Evolutionary conservation across 306 rosid species (phyloP), one percentile per base, ranked within the genome.

Genomic region (Potentilla sterilis): DNA sequence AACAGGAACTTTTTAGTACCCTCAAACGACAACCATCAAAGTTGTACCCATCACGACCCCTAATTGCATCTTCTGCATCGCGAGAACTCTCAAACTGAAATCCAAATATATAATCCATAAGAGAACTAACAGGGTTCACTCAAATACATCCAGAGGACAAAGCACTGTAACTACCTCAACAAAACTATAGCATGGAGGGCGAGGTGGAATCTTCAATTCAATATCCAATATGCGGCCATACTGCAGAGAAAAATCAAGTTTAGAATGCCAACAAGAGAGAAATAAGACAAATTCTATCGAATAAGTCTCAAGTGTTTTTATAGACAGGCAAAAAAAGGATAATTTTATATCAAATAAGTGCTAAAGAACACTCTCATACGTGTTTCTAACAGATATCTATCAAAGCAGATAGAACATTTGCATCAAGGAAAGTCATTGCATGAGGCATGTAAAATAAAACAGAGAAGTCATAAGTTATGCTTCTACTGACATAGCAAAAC

Each of bases 11-110:
- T n/a, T 46, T 67, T 69, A 61, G 74, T 86, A 96, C 99, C 89
- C 99, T 92, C 72, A 96, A 82, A 16, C 99, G 96, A 81, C 99
- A 96, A 22, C 98, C 97, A 79, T 96, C 99, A 80, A 96, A 92
- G 84, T 96, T 87, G 86, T 96, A 96, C 73, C 99, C 99, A 88
- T 96, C 99, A 79, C 99, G 89, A 40, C 92, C 99, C 69, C 96
- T 89, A 41, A 96, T 92, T 57, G 99, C 99, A 70, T 92, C 99
- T 74, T 96, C 99, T 0, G 98, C 98, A 79, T 96, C 99, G 69
- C 99, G 88, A 76, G 96, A 87, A 87, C 83, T 90, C 85, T 96
- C 99, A 78, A 96, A 96, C 99, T 96, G 77, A 72, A 47, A 83
- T 62, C 35, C 75, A 72, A 84, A 76, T 48, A 70, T 43, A 69